Conservation (phyloP, 1,139 yeast genomes). For the Tardiomyces blankii region DNA sequence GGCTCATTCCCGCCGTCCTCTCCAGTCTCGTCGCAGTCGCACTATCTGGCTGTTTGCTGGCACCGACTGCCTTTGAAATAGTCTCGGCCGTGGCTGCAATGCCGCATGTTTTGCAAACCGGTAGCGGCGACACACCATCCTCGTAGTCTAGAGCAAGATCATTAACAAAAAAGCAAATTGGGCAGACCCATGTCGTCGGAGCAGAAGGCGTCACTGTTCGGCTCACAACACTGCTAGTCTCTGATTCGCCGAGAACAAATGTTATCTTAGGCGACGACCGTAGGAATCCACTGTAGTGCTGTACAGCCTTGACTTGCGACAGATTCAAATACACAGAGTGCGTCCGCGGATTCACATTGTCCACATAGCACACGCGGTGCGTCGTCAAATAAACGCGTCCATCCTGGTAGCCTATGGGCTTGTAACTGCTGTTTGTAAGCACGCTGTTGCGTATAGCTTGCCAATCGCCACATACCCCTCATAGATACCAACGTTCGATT, state of each 20-base stretch:
- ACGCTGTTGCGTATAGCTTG: conserved; percentile 39
- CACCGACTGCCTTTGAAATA: conserved; percentile 20
- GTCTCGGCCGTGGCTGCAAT: conserved; percentile 35
- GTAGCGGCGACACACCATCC: conserved; percentile 29
- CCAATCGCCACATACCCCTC: conserved; percentile 28
- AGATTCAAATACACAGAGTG: conserved; percentile 43
- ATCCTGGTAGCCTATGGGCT: conserved; percentile 50
- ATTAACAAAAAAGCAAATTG: conserved; percentile 70
- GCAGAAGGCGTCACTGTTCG: conserved; percentile 3
- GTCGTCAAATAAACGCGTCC: conserved; percentile 76
- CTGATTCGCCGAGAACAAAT: conserved; percentile 22
- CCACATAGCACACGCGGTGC: conserved; percentile 62
- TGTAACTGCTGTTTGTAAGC: conserved; percentile 60
- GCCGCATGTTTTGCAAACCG: conserved; percentile 72
- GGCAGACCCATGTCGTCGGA: conserved; percentile 53
- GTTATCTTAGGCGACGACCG: conserved; percentile 72
- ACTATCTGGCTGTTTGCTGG: conserved; percentile 1
- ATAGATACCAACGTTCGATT: conserved; percentile 24
- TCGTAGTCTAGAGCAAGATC: conserved; percentile 30
- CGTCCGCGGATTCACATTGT: conserved; percentile 33
- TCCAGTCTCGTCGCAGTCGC: no score
- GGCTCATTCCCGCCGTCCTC: no score
- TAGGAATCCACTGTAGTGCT: conserved; percentile 50
- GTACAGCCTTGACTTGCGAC: conserved; percentile 33
- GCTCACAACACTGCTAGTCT: conserved; percentile 2